Base-by-base conservation (phyloP, 176 grass and related monocot species). In the Ampelocalamus luodianensis region DNA sequence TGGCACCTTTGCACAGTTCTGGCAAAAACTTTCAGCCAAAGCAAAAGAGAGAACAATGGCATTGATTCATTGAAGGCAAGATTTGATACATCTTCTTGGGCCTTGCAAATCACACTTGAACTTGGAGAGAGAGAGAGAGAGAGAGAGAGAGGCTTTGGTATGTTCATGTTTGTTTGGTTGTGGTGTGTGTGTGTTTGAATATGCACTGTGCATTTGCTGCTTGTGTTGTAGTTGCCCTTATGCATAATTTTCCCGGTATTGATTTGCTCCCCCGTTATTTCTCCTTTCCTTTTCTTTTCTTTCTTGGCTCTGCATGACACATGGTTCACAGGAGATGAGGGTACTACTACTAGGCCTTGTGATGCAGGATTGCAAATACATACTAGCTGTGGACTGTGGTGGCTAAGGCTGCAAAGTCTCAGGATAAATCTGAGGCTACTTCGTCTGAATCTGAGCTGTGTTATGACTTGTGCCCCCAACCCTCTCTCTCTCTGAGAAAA, bases 91-190 rank as follows among this genome's bases (percentile, higher is more conserved):
- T 61, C 48, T 34, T 4, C 11, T 51, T 65, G 69, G 43, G 29
- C 27, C 12, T 49, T 72, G 24, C 70, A 27, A 72, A 50, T 27
- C 37, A 49, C 23, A 27, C 59, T 60, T 24, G 1, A 73, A 46
- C 17, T 3, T 29, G 36, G 6, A 34, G 26, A 12, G 45, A 34
- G 56, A 54, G 46, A 56, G 32, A 20, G 59, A 18, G 49, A 77
- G 20, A 6, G 27, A 20, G 59, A 18, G 50, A 78, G 22, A 8
- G 10, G 5, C n/a, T 77, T 86, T 79, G 66, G 79, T 79, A 87
- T 83, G 73, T 74, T 87, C 89, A 83, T 83, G 77, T 83, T 86
- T 90, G 88, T 87, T 79, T 66, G 79, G 44, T 72, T 88, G 24
- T 38, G 55, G 53, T 60, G 24, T 76, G 79, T 29, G 29, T 7